These are phyloP conservation scores for Lactarius hatsudake DNA, from an alignment of 768 basidiomycete genomes.

Conservation along the genomic window DNA sequence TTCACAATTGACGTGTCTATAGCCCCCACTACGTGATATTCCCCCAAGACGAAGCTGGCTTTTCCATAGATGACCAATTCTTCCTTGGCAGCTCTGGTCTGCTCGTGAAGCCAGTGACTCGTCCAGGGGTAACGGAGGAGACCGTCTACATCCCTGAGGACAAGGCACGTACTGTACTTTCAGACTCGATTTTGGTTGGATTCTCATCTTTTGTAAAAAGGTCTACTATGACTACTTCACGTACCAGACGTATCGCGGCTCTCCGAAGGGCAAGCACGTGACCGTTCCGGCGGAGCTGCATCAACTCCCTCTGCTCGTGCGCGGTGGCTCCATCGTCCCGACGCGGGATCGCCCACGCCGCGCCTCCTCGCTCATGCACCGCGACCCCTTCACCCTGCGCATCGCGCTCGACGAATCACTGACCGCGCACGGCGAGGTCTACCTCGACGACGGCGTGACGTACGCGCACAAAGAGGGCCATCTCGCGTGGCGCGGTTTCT, in stretches of 20 bases:
- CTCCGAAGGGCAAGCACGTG: constrained; percentile 61
- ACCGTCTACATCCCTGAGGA: constrained; percentile 85
- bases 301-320: constrained; percentile 80
- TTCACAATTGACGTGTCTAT: background rate
- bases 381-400: constrained; percentile 90
- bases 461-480: constrained; percentile 74
- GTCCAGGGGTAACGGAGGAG: constrained; percentile 63
- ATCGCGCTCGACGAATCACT: constrained; percentile 65
- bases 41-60: constrained; percentile 85
- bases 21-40: constrained; percentile 97
- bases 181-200: background rate
- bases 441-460: constrained; percentile 91
- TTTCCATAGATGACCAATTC: constrained; percentile 90
- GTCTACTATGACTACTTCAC: constrained; percentile 96
- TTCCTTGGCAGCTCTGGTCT: constrained; percentile 87
- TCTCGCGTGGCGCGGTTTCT: constrained; percentile 79
- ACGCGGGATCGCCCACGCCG: constrained; percentile 86
- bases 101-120: constrained; percentile 87
- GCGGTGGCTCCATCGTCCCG: constrained; percentile 86
- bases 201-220: constrained; percentile 36
- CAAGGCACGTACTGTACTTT: constrained; percentile 49
- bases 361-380: constrained; percentile 82
- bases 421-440: constrained; percentile 77
- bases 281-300: constrained; percentile 78
- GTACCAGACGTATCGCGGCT: constrained; percentile 61